Percentiles rank a stretch among this genome's conserved stretches.
These are phyloP conservation scores for Candida glaebosa DNA, from an alignment of 805 yeast species.

Conservation along the genomic window DNA sequence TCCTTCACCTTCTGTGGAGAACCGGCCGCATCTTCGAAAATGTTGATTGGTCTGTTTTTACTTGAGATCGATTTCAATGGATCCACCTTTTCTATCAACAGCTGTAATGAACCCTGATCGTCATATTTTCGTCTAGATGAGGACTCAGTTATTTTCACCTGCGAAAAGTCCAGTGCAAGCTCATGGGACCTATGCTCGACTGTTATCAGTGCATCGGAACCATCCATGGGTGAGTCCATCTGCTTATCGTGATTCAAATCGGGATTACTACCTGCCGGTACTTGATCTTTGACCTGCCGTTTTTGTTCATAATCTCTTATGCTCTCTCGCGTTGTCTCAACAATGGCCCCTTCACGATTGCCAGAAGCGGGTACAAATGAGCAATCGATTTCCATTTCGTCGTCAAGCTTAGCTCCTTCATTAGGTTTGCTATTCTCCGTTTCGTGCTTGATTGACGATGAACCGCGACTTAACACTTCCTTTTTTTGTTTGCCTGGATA, in stretches of 20 bases:
- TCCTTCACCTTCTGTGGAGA: conserved; percentile 34
- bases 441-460: too few species aligned
- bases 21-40: conserved; percentile 39
- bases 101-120: conserved; percentile 24
- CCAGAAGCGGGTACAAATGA: background rate
- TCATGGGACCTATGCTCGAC: background rate
- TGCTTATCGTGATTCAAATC: too few species aligned
- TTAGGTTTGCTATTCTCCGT: too few species aligned
- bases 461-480: too few species aligned
- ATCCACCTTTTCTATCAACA: conserved; percentile 38
- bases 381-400: conserved; percentile 57
- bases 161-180: conserved; percentile 24
- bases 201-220: background rate
- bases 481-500: background rate
- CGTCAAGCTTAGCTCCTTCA: conserved; percentile 17
- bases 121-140: conserved; percentile 1
- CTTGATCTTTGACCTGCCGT: background rate
- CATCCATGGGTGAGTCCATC: too few species aligned
- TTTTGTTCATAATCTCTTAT: background rate
- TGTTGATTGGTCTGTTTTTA: conserved; percentile 31
- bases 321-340: too few species aligned
- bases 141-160: conserved; percentile 23
- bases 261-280: too few species aligned
- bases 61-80: conserved; percentile 36
- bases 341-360: background rate